A percentile compares a stretch with the other conserved stretches of the same genome.
Conservation (phyloP, 2,329 filamentous ascomycete species). For the Fusarium coffeatum region DNA sequence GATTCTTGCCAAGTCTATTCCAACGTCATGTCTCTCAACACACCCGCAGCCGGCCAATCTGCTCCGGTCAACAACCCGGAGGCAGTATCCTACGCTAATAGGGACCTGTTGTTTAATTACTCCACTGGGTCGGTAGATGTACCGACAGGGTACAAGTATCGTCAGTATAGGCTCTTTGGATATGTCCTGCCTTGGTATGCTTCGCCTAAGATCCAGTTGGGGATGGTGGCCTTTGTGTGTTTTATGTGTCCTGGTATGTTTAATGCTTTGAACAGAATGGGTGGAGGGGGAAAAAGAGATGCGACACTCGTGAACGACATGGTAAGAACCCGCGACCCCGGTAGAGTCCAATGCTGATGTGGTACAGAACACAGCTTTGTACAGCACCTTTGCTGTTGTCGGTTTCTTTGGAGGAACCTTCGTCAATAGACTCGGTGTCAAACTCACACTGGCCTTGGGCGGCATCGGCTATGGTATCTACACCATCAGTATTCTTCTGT, state of each 20-base stretch:
- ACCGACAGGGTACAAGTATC: slow-evolving; percentile 38
- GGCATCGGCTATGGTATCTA: slow-evolving; percentile 82
- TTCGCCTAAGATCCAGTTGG: slow-evolving; percentile 75
- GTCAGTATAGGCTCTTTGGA: slow-evolving; percentile 31
- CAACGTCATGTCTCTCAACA: slow-evolving; percentile 34
- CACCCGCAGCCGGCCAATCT: slow-evolving; percentile 35
- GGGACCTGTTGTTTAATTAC: slow-evolving; percentile 21
- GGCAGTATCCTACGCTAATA: slow-evolving; percentile 6
- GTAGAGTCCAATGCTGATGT: fast-evolving
- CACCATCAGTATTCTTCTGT: slow-evolving; percentile 72
- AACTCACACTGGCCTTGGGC: slow-evolving; percentile 73
- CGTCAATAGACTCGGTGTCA: slow-evolving; percentile 79
- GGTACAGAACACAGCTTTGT: slow-evolving; percentile 65
- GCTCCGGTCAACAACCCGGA: slow-evolving; percentile 34
- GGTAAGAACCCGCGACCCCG: slow-evolving; percentile 20
- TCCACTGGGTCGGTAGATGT: slow-evolving; percentile 26
- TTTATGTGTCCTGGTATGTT: slow-evolving; percentile 79
- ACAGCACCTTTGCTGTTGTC: slow-evolving; percentile 74
- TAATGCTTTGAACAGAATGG: slow-evolving; percentile 73
- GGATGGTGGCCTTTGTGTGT: slow-evolving; percentile 68
- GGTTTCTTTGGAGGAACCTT: slow-evolving; percentile 80
- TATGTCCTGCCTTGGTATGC: slow-evolving; percentile 68
- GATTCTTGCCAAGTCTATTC: background rate
- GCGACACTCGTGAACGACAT: slow-evolving; percentile 55
- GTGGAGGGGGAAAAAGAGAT: slow-evolving; percentile 66